phyloP scores from a whole-genome alignment of 2,329 filamentous ascomycete species.

The Plenodomus biglobosus region DNA sequence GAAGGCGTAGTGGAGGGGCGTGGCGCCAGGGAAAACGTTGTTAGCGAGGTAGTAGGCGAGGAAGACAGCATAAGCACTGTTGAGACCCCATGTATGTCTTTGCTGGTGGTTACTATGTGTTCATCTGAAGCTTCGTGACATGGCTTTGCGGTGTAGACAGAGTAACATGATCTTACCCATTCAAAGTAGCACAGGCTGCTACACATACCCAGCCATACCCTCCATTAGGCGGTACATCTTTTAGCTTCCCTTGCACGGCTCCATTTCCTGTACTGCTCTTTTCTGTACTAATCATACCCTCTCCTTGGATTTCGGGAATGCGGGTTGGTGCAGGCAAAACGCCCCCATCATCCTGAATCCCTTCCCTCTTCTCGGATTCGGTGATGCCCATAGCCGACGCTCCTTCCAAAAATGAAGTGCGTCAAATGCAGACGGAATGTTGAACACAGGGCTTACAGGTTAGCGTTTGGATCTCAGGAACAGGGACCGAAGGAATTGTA shows the following conservation, averaged over 20 bases:
- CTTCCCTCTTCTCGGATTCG: not conserved
- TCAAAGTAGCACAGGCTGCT: conserved; percentile 35
- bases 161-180: conserved; percentile 12
- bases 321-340: not conserved
- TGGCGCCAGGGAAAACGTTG: conserved; percentile 64
- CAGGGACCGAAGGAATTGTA: not conserved
- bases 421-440: not conserved
- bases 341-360: too few species aligned
- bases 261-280: not conserved
- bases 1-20: conserved; percentile 71
- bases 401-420: not conserved
- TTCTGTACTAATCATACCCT: not conserved
- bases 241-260: conserved; percentile 9
- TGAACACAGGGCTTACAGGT: not conserved
- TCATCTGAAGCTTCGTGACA: not conserved
- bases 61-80: conserved; percentile 71
- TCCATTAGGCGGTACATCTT: conserved; percentile 57
- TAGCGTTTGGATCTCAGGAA: not conserved
- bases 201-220: conserved; percentile 64
- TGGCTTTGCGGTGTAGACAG: not conserved
- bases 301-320: not conserved
- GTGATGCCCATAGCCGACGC: not conserved
- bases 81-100: conserved; percentile 72
- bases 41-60: conserved; percentile 69
- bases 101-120: not conserved